Evolutionary conservation across 768 basidiomycete species (phyloP).

Genomic region (Clitopilus passeckerianus): DNA sequence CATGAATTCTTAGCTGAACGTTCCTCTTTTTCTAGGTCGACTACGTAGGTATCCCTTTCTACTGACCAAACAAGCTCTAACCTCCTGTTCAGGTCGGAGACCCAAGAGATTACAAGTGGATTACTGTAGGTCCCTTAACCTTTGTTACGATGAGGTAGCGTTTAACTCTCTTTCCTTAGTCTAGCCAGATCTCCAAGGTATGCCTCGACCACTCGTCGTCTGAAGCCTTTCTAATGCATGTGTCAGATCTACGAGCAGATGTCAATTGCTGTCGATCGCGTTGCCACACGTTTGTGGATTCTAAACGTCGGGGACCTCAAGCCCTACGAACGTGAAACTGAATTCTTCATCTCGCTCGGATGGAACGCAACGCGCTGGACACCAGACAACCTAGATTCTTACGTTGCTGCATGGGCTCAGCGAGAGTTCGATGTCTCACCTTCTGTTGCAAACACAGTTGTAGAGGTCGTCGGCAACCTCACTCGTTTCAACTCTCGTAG

Average conservation of each 20-base stretch:
- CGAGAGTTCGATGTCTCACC: conserved; percentile 54
- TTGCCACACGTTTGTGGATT: conserved; percentile 61
- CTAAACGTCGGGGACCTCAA: conserved; percentile 76
- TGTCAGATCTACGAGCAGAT: conserved; percentile 60
- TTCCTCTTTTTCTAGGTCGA: conserved; percentile 29
- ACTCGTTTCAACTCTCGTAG: conserved; percentile 53
- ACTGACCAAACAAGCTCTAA: background rate
- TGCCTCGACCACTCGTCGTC: background rate
- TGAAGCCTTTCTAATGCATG: background rate
- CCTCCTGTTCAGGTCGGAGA: conserved; percentile 47
- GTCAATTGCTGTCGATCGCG: conserved; percentile 55
- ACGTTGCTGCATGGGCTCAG: conserved; percentile 54
- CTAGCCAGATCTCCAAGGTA: conserved; percentile 49
- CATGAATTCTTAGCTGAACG: background rate
- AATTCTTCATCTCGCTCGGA: conserved; percentile 62
- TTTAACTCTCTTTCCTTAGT: conserved; percentile 24
- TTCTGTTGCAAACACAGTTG: conserved; percentile 34
- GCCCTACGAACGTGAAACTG: conserved; percentile 66
- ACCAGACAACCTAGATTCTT: conserved; percentile 45
- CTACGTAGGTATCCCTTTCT: conserved; percentile 26
- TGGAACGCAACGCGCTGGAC: conserved; percentile 58
- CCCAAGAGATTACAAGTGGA: conserved; percentile 71
- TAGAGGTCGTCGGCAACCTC: conserved; percentile 50
- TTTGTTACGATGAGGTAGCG: background rate
- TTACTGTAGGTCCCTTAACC: conserved; percentile 33